These are phyloP conservation scores for Saussurea involucrata DNA, from an alignment of 129 eudicot genomes.

Conservation along the genomic window DNA sequence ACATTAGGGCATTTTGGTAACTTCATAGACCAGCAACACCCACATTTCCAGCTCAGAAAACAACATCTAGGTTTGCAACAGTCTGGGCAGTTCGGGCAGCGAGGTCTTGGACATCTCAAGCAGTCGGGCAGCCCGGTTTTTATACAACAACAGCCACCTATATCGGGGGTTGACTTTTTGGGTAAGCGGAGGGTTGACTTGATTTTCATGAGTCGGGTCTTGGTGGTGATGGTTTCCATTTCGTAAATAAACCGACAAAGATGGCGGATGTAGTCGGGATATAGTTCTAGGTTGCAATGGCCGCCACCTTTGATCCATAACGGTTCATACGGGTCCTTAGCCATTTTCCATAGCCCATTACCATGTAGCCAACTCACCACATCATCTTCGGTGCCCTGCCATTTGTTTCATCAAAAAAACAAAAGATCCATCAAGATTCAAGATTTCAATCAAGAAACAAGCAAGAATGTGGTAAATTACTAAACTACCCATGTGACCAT, in stretches of 20 bases:
- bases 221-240: constrained; percentile 85
- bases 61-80: constrained; percentile 30
- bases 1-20: constrained; percentile 27
- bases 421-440: background rate
- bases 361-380: constrained; percentile 95
- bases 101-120: constrained; percentile 27
- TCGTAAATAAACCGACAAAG: constrained; percentile 73
- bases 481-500: background rate
- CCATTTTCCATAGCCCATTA: constrained; percentile 83
- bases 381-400: constrained; percentile 96
- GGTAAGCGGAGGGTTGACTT: constrained; percentile 39
- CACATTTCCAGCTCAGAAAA: constrained; percentile 26
- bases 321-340: constrained; percentile 90
- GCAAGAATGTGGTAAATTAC: background rate
- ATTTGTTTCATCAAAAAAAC: constrained; percentile 1
- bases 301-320: constrained; percentile 99
- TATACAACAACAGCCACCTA: constrained; percentile 39
- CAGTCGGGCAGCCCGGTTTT: constrained; percentile 41
- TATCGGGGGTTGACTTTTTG: constrained; percentile 18
- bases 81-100: constrained; percentile 36
- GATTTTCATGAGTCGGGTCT: constrained; percentile 64
- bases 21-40: constrained; percentile 21
- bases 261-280: constrained; percentile 93
- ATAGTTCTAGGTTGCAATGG: constrained; percentile 92
- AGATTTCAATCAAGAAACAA: background rate